These are phyloP conservation scores for Globisporangium echinulatum DNA, from an alignment of 352 stramenopile genomes.

Conservation along the genomic window DNA sequence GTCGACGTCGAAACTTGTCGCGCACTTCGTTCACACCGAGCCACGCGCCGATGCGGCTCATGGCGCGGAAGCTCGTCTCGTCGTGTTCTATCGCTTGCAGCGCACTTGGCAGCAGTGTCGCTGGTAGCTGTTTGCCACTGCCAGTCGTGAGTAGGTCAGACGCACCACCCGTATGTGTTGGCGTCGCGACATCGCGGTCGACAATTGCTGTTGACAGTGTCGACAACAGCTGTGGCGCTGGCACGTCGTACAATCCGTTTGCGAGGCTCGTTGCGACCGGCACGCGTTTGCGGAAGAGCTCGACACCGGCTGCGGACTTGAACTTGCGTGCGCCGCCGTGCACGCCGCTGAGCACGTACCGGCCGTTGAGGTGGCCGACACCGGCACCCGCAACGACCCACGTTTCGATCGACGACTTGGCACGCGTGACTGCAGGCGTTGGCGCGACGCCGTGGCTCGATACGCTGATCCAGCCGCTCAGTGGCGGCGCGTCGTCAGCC, in stretches of 20 bases:
- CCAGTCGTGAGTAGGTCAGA: not conserved
- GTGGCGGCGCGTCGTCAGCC: slow-evolving; percentile 22
- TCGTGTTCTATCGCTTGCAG: slow-evolving; percentile 34
- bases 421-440: slow-evolving; percentile 17
- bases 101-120: slow-evolving; percentile 22
- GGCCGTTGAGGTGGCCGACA: slow-evolving; percentile 45
- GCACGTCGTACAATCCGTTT: slow-evolving; percentile 22
- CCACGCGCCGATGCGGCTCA: slow-evolving; percentile 60
- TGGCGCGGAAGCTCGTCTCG: slow-evolving; percentile 45
- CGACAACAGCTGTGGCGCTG: slow-evolving; percentile 1
- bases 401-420: slow-evolving; percentile 56
- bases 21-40: slow-evolving; percentile 44
- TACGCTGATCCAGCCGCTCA: slow-evolving; percentile 47
- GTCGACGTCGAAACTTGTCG: slow-evolving; percentile 29
- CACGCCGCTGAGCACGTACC: slow-evolving; percentile 51
- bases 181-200: not conserved
- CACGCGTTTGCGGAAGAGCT: slow-evolving; percentile 68
- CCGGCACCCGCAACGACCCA: slow-evolving; percentile 53
- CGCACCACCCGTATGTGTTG: not conserved
- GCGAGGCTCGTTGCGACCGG: slow-evolving; percentile 37
- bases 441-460: slow-evolving; percentile 37
- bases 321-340: slow-evolving; percentile 50
- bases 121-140: not conserved
- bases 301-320: slow-evolving; percentile 53
- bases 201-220: not conserved